phyloP scores from a whole-genome alignment of 2,329 filamentous ascomycete species.

The Teratosphaeria gauchensis region DNA sequence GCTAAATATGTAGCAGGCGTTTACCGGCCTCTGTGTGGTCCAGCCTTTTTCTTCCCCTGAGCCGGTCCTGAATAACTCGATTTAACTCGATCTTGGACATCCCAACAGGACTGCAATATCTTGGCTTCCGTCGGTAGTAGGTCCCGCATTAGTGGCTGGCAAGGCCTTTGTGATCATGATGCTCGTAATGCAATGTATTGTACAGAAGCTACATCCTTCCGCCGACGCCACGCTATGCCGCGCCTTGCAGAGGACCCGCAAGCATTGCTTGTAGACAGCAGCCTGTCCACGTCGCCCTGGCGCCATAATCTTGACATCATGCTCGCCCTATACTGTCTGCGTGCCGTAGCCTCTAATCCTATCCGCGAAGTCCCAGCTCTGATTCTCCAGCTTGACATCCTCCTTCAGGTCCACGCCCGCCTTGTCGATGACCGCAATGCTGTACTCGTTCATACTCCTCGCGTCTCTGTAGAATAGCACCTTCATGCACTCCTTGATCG shows the following conservation, averaged over 20 bases:
- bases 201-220: neutral
- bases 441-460: slow-evolving; percentile 82
- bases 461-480: slow-evolving; percentile 96
- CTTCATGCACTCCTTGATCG: slow-evolving; percentile 93
- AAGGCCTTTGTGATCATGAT: neutral
- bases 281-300: neutral
- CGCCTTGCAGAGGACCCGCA: neutral
- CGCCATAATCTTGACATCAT: neutral
- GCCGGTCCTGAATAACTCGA: too few species aligned
- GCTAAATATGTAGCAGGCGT: too few species aligned
- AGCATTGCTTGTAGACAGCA: neutral
- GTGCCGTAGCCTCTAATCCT: slow-evolving; percentile 91
- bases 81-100: too few species aligned
- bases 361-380: slow-evolving; percentile 98
- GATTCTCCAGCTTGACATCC: slow-evolving; percentile 78
- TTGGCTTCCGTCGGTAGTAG: too few species aligned
- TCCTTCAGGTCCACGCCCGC: slow-evolving; percentile 72
- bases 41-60: too few species aligned
- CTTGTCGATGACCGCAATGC: slow-evolving; percentile 78
- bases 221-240: neutral
- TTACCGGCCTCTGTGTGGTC: too few species aligned
- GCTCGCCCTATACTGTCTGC: slow-evolving; percentile 42
- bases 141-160: neutral
- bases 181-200: neutral
- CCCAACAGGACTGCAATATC: too few species aligned